Evolutionary conservation across 2,329 filamentous ascomycete species (phyloP).

Genomic region (Botrytis fabae): DNA sequence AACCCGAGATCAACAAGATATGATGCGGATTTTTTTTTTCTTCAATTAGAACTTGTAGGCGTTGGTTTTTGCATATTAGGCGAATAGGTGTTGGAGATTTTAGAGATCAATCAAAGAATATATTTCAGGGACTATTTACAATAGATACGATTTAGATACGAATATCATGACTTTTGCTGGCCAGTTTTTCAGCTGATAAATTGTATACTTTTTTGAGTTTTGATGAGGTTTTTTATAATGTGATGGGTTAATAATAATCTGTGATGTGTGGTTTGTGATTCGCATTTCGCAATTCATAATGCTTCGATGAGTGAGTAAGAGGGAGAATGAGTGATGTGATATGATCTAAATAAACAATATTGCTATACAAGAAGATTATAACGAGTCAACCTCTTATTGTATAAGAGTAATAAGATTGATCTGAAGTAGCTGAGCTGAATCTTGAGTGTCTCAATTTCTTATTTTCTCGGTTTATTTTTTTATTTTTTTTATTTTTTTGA

Average conservation of each 20-base stretch:
- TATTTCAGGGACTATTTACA: background rate
- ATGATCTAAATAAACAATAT: too few species aligned
- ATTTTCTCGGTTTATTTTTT: too few species aligned
- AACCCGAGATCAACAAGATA: background rate
- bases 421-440: too few species aligned
- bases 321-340: background rate
- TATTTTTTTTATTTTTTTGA: too few species aligned
- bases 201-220: background rate
- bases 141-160: background rate
- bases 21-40: background rate
- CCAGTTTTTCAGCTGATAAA: background rate
- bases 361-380: too few species aligned
- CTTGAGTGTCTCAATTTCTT: too few species aligned
- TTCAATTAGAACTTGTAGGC: background rate
- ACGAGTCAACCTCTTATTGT: too few species aligned
- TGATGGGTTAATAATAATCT: background rate
- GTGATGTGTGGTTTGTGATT: background rate
- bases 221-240: background rate
- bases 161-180: conserved; percentile 13
- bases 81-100: background rate
- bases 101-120: background rate
- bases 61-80: background rate
- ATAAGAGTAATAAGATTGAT: too few species aligned
- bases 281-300: background rate
- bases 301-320: background rate